These are phyloP conservation scores for Lentinula edodes DNA, from an alignment of 768 basidiomycete genomes.

Conservation along the genomic window DNA sequence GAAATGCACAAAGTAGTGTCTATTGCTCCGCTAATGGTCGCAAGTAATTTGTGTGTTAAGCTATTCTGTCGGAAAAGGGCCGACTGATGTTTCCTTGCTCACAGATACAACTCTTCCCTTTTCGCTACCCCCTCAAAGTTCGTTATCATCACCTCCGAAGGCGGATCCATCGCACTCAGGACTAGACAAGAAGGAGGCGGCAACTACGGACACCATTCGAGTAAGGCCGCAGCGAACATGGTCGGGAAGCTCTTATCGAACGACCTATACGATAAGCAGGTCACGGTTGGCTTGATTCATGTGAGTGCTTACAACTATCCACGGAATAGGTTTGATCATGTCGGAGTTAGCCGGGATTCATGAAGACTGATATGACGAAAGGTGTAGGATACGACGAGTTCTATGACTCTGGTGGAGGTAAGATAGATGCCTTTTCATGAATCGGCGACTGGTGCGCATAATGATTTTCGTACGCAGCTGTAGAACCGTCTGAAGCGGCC, in stretches of 20 bases:
- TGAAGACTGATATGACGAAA: conserved; percentile 43
- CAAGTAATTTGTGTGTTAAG: conserved; percentile 19
- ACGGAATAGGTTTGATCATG: too few relatives aligned
- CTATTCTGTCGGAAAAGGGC: not conserved
- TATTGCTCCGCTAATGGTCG: conserved; percentile 35
- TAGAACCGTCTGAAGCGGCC: conserved; percentile 39
- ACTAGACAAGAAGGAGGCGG: conserved; percentile 40
- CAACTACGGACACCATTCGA: conserved; percentile 45
- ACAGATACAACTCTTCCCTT: conserved; percentile 15
- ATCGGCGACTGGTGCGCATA: not conserved
- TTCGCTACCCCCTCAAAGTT: conserved; percentile 29
- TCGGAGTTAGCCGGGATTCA: conserved; percentile 35
- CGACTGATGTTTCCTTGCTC: not conserved
- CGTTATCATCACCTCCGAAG: conserved; percentile 40
- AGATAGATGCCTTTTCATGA: conserved; percentile 2
- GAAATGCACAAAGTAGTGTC: conserved; percentile 41
- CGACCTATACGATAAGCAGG: conserved; percentile 31
- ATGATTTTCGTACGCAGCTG: conserved; percentile 22
- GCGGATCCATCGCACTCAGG: conserved; percentile 35
- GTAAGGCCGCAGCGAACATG: conserved; percentile 46
- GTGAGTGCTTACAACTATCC: conserved; percentile 19
- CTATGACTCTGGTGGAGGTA: conserved; percentile 39
- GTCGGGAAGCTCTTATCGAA: conserved; percentile 34
- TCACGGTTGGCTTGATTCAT: conserved; percentile 38
- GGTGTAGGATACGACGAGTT: conserved; percentile 37